Percentiles rank a stretch among this genome's conserved stretches.
phyloP scores from a whole-genome alignment of 345 rosid species.

The Microthlaspi erraticum region DNA sequence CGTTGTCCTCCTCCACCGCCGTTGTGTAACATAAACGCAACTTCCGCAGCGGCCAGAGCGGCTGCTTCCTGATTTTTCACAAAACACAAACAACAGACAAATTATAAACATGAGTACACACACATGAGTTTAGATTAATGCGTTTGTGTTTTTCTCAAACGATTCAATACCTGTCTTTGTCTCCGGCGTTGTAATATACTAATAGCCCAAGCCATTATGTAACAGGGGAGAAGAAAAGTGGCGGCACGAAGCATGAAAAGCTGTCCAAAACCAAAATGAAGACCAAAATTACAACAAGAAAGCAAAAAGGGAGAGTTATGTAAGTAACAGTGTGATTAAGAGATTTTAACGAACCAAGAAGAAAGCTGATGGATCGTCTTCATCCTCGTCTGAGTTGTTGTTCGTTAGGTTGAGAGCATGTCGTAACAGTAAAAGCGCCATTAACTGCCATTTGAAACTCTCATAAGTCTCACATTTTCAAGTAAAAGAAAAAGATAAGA shows the following conservation, averaged over 20 bases:
- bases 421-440: constrained; percentile 91
- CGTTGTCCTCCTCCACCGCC: constrained; percentile 64
- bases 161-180: constrained; percentile 76
- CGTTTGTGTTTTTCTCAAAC: background rate
- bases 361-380: constrained; percentile 76
- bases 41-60: constrained; percentile 83
- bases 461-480: constrained; percentile 20
- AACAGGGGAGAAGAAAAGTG: constrained; percentile 95
- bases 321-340: background rate
- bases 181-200: constrained; percentile 91
- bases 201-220: constrained; percentile 99
- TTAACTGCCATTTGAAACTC: constrained; percentile 57
- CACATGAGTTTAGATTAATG: background rate
- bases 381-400: constrained; percentile 62
- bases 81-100: background rate
- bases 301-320: constrained; percentile 4
- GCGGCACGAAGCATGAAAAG: constrained; percentile 96
- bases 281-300: constrained; percentile 10
- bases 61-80: constrained; percentile 78
- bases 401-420: constrained; percentile 75
- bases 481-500: background rate
- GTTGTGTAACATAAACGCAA: constrained; percentile 79
- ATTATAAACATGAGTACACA: constrained; percentile 12
- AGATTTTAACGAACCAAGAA: constrained; percentile 68
- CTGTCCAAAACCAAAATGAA: constrained; percentile 47